Percentiles rank a stretch among this genome's conserved stretches.
These are phyloP conservation scores for Rostrohypoxylon terebratum DNA, from an alignment of 495 filamentous ascomycete genomes.

Conservation along the genomic window DNA sequence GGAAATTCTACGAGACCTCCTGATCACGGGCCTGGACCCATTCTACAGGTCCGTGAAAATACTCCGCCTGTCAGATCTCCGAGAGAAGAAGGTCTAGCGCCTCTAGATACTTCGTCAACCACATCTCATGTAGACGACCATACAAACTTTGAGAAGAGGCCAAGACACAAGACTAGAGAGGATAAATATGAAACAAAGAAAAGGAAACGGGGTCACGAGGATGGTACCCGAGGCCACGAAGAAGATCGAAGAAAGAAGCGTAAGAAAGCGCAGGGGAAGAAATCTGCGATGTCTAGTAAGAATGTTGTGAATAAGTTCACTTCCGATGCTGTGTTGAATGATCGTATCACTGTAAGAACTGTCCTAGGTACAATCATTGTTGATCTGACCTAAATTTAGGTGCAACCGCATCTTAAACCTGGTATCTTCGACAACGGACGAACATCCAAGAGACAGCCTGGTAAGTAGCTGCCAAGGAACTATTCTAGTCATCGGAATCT, in stretches of 20 bases:
- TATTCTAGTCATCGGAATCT: constrained; percentile 4
- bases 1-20: constrained; percentile 33
- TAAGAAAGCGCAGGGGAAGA: constrained; percentile 54
- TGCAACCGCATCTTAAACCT: constrained; percentile 62
- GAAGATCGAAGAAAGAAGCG: constrained; percentile 45
- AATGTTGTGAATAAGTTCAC: constrained; percentile 72
- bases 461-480: constrained; percentile 56
- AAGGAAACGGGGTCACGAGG: constrained; percentile 53
- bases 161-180: constrained; percentile 70
- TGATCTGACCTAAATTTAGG: constrained; percentile 59
- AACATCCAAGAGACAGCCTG: constrained; percentile 67
- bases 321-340: constrained; percentile 70
- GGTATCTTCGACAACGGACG: constrained; percentile 81
- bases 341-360: constrained; percentile 71
- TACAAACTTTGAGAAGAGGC: constrained; percentile 64
- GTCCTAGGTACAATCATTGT: background rate
- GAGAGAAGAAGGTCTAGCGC: constrained; percentile 21
- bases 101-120: constrained; percentile 30
- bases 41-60: constrained; percentile 16
- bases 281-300: constrained; percentile 51
- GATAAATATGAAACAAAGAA: constrained; percentile 65
- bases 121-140: constrained; percentile 21
- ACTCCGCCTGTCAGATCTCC: constrained; percentile 3
- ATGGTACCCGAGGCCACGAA: constrained; percentile 41
- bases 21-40: constrained; percentile 15